Evolutionary conservation across 495 filamentous ascomycete genomes (phyloP).

Genomic region (Daldinia childiae): DNA sequence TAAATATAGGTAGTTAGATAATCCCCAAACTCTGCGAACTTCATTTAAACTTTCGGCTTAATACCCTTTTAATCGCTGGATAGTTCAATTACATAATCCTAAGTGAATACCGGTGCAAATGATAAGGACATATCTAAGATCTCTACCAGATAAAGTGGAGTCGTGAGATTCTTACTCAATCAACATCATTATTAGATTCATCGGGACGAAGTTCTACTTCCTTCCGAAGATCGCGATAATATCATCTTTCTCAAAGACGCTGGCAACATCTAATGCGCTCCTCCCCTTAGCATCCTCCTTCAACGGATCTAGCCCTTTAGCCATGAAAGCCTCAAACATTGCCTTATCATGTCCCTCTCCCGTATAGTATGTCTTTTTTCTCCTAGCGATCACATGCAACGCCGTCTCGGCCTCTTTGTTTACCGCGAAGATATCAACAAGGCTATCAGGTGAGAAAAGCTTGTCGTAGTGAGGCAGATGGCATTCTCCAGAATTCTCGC

Average conservation of each 20-base stretch:
- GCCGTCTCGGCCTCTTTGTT: neutral
- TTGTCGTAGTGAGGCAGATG: neutral
- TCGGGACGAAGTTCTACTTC: neutral
- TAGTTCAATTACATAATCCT: no score
- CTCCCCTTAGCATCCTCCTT: constrained; percentile 1
- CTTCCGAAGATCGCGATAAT: neutral
- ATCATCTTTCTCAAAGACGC: neutral
- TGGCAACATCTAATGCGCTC: neutral
- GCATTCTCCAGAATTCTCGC: neutral
- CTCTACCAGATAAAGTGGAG: no score
- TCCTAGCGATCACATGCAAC: neutral
- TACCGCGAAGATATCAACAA: neutral
- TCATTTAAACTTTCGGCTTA: no score
- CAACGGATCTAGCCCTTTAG: neutral
- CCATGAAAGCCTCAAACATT: neutral
- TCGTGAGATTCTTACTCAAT: no score
- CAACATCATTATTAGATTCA: no score
- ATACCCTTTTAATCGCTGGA: no score
- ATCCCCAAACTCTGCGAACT: no score
- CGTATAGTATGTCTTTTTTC: neutral
- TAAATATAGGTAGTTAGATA: no score
- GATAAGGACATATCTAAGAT: no score
- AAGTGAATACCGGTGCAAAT: no score
- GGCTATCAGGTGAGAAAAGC: neutral
- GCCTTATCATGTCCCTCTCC: neutral